Base-by-base conservation (phyloP, 805 yeast genomes). In the Saturnispora besseyi region DNA sequence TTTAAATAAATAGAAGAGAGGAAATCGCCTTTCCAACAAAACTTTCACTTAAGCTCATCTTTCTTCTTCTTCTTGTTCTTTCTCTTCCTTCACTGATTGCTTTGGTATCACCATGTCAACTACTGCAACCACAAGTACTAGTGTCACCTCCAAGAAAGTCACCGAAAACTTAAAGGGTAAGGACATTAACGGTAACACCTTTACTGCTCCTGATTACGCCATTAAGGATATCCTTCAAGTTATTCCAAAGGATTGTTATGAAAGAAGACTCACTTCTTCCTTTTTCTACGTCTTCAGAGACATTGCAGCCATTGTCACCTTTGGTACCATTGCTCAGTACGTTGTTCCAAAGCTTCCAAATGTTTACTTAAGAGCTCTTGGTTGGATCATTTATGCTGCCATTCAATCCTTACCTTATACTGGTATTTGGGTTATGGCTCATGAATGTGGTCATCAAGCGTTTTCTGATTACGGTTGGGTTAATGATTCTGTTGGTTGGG, bases 381-480 rank as follows among this genome's bases (percentile, higher is more conserved):
- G 77, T 44, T 86, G 93, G 91, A 56, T 72, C 37, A 66, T 62
- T 15, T 81, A 84, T 61, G 65, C 79, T 18, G 61, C 74, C 48
- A 61, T 69, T 42, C 77, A 78, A 58, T 88, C 91, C 29, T 69
- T 86, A 49, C 77, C 84, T 53, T 81, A 82, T 51, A 82, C 89
- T 30, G 95, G 95, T 44, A 48, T 82, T 45, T 87, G 95, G 95
- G 84, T 87, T 45, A 62, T 87, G 69, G 93, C 95, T 48, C 96
- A 87, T 67, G 96, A 87, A 68, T 87, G 96, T 73, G 96, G 96
- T 53, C 96, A 87, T 66, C 84, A 80, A 58, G 95, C 95, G 22
- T 87, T 87, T 67, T 75, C 84, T 37, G 86, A 83, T 59, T 81
- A 80, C 62, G 80, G 79, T 37, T 67, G 74, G 70, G 80, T 85